Evolutionary conservation across 805 yeast genomes (phyloP).

Genomic region (Starmerella asiatica): DNA sequence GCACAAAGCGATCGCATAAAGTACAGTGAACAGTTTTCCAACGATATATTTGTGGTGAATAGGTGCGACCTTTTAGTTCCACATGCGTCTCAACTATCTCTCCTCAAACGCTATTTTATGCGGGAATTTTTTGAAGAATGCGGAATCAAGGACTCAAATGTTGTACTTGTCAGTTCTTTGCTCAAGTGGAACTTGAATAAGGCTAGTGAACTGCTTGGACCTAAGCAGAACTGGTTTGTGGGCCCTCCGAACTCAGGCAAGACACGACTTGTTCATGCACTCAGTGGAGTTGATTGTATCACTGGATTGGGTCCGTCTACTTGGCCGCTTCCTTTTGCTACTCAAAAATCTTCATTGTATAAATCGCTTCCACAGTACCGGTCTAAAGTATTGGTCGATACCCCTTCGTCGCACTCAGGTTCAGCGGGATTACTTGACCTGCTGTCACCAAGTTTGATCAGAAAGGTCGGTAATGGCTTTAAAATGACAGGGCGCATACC

Average conservation of each 20-base stretch:
- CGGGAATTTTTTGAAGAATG: constrained; percentile 28
- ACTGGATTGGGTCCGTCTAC: constrained; percentile 3
- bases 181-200: constrained; percentile 39
- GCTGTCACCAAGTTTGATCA: constrained; percentile 16
- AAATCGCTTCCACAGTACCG: constrained; percentile 25
- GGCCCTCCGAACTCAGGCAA: constrained; percentile 90
- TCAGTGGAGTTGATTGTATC: constrained; percentile 5
- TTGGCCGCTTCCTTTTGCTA: constrained; percentile 55
- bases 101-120: constrained; percentile 23
- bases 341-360: constrained; percentile 39
- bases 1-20: not conserved
- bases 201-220: constrained; percentile 29
- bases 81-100: constrained; percentile 13
- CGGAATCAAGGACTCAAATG: constrained; percentile 30
- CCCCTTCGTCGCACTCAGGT: constrained; percentile 21
- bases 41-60: constrained; percentile 27
- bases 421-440: constrained; percentile 13
- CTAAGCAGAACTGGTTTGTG: constrained; percentile 34
- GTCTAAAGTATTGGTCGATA: constrained; percentile 18
- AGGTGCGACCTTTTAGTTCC: constrained; percentile 35
- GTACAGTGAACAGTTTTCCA: not conserved
- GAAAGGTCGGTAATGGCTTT: constrained; percentile 20
- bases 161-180: constrained; percentile 39
- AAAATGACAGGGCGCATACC: constrained; percentile 19
- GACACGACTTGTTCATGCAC: constrained; percentile 43